These are phyloP conservation scores for Aspergillus sp. DNA, from an alignment of 2,329 filamentous ascomycete species.

Conservation along the genomic window DNA sequence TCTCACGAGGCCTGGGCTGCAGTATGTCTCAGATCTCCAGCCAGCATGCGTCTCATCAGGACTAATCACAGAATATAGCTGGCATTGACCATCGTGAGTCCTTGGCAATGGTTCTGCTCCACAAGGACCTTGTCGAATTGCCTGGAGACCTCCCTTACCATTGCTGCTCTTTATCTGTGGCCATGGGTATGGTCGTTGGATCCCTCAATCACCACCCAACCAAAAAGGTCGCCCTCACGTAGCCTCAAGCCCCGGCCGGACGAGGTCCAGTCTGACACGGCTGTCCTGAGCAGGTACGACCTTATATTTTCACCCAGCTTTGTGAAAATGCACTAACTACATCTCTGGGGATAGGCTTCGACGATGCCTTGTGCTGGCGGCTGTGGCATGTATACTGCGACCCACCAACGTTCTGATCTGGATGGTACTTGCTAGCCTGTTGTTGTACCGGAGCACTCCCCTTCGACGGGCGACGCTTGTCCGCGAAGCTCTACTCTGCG, in stretches of 20 bases:
- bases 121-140: conserved; percentile 93
- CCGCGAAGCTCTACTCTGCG: conserved; percentile 66
- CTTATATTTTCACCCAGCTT: neutral
- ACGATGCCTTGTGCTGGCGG: conserved; percentile 71
- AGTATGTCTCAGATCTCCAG: conserved; percentile 50
- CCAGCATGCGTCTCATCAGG: neutral
- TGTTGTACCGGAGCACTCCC: conserved; percentile 49
- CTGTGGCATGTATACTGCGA: conserved; percentile 78
- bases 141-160: conserved; percentile 84
- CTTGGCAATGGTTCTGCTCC: conserved; percentile 97
- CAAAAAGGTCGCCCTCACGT: conserved; percentile 1
- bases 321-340: neutral
- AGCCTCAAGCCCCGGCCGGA: neutral
- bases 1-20: conserved; percentile 67
- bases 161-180: conserved; percentile 77
- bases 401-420: conserved; percentile 90
- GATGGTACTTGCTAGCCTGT: conserved; percentile 64
- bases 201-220: conserved; percentile 25
- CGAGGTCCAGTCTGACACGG: conserved; percentile 8
- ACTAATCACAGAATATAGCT: conserved; percentile 54
- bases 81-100: conserved; percentile 69
- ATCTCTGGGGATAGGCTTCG: conserved; percentile 50
- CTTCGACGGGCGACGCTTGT: conserved; percentile 54
- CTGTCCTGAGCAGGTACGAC: conserved; percentile 29
- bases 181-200: conserved; percentile 72